Percentiles rank a stretch among this genome's conserved stretches.
These are phyloP conservation scores for Hamamelis virginiana DNA, from an alignment of 164 flowering plant species.

Conservation along the genomic window DNA sequence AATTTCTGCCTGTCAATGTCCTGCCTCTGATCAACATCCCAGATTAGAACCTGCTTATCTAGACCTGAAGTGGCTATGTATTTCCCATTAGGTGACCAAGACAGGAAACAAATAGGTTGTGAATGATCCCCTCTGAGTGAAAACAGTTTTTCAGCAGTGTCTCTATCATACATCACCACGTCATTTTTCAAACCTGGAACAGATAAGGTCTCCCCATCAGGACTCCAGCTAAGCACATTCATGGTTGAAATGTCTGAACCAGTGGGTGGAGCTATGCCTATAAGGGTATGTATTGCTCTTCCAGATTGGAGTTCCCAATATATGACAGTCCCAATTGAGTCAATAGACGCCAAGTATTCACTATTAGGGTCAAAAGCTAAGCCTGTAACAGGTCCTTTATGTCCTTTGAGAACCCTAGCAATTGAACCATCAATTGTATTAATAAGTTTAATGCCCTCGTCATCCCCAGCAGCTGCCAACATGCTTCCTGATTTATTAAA, in stretches of 20 bases:
- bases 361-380: constrained; percentile 82
- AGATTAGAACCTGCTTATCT: constrained; percentile 80
- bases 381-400: constrained; percentile 74
- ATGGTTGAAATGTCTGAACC: constrained; percentile 50
- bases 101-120: constrained; percentile 68
- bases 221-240: constrained; percentile 87
- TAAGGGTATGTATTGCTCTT: constrained; percentile 53
- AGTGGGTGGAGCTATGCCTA: constrained; percentile 69
- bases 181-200: constrained; percentile 92
- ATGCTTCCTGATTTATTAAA: constrained; percentile 88
- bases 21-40: constrained; percentile 83
- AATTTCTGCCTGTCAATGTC: constrained; percentile 90
- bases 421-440: constrained; percentile 92
- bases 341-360: constrained; percentile 87
- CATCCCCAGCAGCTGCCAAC: constrained; percentile 98
- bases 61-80: constrained; percentile 92
- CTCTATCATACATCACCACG: constrained; percentile 93
- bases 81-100: constrained; percentile 98
- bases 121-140: constrained; percentile 82
- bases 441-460: constrained; percentile 91
- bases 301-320: constrained; percentile 89
- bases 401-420: constrained; percentile 92
- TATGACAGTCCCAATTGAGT: constrained; percentile 79
- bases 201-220: constrained; percentile 85
- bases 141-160: constrained; percentile 86